Percentiles rank a stretch among this genome's conserved stretches.
These are phyloP conservation scores for Phytopythium montanum DNA, from an alignment of 352 stramenopile species.

Conservation along the genomic window DNA sequence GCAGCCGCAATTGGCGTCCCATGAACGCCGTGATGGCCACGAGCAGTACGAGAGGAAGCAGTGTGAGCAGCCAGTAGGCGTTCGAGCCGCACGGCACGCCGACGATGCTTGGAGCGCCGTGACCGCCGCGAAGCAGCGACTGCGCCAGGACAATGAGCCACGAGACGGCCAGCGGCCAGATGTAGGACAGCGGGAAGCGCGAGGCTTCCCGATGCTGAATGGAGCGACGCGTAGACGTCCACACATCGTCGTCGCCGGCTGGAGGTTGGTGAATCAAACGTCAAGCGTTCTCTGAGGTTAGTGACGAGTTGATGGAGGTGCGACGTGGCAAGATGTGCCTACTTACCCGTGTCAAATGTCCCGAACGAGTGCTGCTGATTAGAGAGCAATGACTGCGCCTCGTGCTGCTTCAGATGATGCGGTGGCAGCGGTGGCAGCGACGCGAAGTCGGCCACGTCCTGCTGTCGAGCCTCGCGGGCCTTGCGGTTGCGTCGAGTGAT, in stretches of 20 bases:
- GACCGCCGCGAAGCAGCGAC: constrained; percentile 66
- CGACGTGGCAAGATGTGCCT: not conserved
- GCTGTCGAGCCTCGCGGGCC: constrained; percentile 27
- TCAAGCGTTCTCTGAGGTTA: not conserved
- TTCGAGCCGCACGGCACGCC: constrained; percentile 92
- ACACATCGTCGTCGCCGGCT: constrained; percentile 30
- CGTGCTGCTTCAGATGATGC: constrained; percentile 9
- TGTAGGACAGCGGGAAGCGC: constrained; percentile 51
- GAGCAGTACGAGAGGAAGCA: constrained; percentile 78
- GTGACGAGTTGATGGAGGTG: not conserved
- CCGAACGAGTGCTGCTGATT: not conserved
- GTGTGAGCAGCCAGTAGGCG: constrained; percentile 92
- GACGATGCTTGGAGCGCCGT: constrained; percentile 70
- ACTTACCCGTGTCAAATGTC: not conserved
- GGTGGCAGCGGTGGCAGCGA: constrained; percentile 40
- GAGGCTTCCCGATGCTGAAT: constrained; percentile 49
- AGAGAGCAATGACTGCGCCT: constrained; percentile 3
- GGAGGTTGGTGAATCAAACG: not conserved
- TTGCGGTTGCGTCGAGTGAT: constrained; percentile 60
- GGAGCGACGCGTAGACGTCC: constrained; percentile 28
- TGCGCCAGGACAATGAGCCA: constrained; percentile 75
- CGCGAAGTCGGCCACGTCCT: constrained; percentile 67
- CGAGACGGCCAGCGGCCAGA: constrained; percentile 50
- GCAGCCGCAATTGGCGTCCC: constrained; percentile 51
- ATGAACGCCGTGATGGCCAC: constrained; percentile 51